phyloP scores from a whole-genome alignment of 345 rosid species.

The Nephelium lappaceum region DNA sequence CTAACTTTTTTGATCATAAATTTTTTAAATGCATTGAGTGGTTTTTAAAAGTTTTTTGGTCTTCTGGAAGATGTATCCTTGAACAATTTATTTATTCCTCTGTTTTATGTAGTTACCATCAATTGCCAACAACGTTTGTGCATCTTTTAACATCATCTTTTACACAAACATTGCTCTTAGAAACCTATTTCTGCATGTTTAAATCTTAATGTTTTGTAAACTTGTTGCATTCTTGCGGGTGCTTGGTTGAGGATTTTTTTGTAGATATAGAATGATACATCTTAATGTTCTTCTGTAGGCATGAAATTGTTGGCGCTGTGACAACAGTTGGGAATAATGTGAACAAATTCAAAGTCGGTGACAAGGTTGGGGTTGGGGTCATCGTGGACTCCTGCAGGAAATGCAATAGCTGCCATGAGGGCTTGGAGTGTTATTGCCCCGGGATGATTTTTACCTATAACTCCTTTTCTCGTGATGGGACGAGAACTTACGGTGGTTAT shows the following conservation, averaged over 20 bases:
- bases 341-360: conserved; percentile 63
- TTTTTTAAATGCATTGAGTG: no score
- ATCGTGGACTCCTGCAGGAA: conserved; percentile 69
- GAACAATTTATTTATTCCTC: no score
- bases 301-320: conserved; percentile 79
- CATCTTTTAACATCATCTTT: no score
- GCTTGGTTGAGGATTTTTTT: not conserved
- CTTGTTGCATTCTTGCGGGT: not conserved
- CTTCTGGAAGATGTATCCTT: no score
- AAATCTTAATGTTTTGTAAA: no score
- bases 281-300: conserved; percentile 45
- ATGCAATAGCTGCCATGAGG: conserved; percentile 73
- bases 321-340: conserved; percentile 68
- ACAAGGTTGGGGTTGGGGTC: conserved; percentile 82
- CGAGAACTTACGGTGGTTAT: conserved; percentile 74
- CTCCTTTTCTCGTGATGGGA: conserved; percentile 52
- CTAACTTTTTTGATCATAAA: no score
- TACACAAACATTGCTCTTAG: no score
- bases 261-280: not conserved
- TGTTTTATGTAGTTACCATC: no score
- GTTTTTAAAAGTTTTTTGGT: no score
- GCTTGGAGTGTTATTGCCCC: conserved; percentile 78
- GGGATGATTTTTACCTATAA: conserved; percentile 57
- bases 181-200: no score
- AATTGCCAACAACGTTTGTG: no score